Evolutionary conservation across 768 basidiomycete genomes (phyloP).

Genomic region (Rhizopogon vesiculosus): DNA sequence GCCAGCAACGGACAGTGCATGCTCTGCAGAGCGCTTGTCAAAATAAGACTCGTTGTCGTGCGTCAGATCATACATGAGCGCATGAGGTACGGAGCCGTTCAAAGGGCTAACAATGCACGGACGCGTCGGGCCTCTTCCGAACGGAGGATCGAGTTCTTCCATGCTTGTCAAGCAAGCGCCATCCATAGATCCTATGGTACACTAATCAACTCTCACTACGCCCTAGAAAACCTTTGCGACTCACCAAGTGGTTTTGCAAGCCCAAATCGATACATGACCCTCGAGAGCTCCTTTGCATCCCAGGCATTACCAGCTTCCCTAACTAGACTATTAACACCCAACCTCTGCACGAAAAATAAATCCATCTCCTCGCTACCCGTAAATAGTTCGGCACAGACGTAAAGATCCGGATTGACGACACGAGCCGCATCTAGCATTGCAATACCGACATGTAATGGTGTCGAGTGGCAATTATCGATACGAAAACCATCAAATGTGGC

Average conservation of each 20-base stretch:
- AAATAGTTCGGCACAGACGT: constrained; percentile 95
- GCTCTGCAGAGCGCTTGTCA: constrained; percentile 90
- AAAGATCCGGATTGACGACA: constrained; percentile 85
- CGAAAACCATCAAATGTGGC: constrained; percentile 91
- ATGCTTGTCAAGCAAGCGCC: constrained; percentile 71
- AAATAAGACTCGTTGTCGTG: constrained; percentile 95
- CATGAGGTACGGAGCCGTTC: constrained; percentile 86
- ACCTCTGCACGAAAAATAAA: constrained; percentile 79
- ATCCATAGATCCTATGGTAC: constrained; percentile 81
- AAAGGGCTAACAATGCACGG: constrained; percentile 73
- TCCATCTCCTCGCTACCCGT: constrained; percentile 96
- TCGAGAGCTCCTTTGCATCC: constrained; percentile 87
- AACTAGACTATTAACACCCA: constrained; percentile 92
- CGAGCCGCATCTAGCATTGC: constrained; percentile 89
- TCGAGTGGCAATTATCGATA: constrained; percentile 98
- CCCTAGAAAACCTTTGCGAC: constrained; percentile 14
- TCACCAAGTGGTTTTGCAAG: constrained; percentile 89
- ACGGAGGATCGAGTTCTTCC: constrained; percentile 78
- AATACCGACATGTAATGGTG: constrained; percentile 95
- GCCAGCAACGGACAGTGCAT: constrained; percentile 91
- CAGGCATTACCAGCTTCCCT: constrained; percentile 91
- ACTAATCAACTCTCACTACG: neutral
- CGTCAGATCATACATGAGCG: constrained; percentile 91
- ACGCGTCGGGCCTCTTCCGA: constrained; percentile 74
- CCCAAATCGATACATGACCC: constrained; percentile 85